phyloP scores from a whole-genome alignment of 345 rosid genomes.

The Aethionema arabicum region DNA sequence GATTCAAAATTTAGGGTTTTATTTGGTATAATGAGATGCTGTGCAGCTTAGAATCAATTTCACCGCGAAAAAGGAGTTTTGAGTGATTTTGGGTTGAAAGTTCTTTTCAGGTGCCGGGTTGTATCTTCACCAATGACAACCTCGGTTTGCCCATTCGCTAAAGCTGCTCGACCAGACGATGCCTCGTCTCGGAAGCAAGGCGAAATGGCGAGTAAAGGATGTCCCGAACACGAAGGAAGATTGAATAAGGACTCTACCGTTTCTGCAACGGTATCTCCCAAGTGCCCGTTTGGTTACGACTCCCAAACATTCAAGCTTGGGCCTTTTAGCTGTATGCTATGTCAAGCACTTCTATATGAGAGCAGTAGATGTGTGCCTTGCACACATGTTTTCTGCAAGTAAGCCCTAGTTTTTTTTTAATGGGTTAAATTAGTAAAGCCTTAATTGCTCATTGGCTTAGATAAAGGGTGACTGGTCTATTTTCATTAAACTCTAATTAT shows the following conservation, averaged over 20 bases:
- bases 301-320: conserved; percentile 90
- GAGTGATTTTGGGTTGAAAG: conserved; percentile 7
- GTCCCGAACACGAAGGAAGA: conserved; percentile 34
- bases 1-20: not conserved
- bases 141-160: conserved; percentile 79
- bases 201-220: conserved; percentile 36
- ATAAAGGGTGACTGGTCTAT: conserved; percentile 5
- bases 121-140: conserved; percentile 46
- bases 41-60: conserved; percentile 2
- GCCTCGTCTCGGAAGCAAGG: conserved; percentile 32
- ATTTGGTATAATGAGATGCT: not conserved
- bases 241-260: conserved; percentile 41
- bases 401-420: conserved; percentile 24
- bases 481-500: not conserved
- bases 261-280: conserved; percentile 54
- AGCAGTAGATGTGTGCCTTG: conserved; percentile 87
- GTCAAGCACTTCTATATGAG: conserved; percentile 84
- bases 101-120: conserved; percentile 21
- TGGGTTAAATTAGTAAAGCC: conserved; percentile 16
- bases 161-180: conserved; percentile 67
- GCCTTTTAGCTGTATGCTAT: conserved; percentile 89
- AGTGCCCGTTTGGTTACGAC: conserved; percentile 94
- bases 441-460: not conserved
- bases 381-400: conserved; percentile 89
- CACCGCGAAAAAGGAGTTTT: not conserved